phyloP scores from a whole-genome alignment of 257 asterid species.

The Nicotiana noctiflora region DNA sequence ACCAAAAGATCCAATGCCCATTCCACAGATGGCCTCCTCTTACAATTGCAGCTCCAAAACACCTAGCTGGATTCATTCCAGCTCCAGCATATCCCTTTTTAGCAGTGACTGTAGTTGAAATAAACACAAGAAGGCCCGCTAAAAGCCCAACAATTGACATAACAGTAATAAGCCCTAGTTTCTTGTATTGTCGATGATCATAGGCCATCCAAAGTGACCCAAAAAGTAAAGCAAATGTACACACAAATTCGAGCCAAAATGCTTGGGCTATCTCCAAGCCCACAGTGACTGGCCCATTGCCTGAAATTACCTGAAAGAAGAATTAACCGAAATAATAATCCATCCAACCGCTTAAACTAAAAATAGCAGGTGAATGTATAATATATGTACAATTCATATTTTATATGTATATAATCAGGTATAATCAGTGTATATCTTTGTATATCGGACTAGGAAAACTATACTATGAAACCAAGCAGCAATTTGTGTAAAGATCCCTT shows the following conservation, averaged over 20 bases:
- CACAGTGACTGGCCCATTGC: conserved; percentile 30
- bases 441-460: no score
- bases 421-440: no score
- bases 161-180: conserved; percentile 36
- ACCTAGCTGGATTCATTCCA: conserved; percentile 75
- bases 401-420: no score
- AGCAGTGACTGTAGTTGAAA: conserved; percentile 52
- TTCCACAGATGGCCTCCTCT: conserved; percentile 77
- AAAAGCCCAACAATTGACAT: conserved; percentile 45
- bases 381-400: no score
- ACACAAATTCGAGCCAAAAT: conserved; percentile 58
- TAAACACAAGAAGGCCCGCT: conserved; percentile 51
- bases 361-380: no score
- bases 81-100: conserved; percentile 63
- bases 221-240: conserved; percentile 51
- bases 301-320: conserved; percentile 11
- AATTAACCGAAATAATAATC: no score
- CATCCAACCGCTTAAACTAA: no score
- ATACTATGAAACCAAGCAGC: no score
- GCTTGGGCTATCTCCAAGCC: conserved; percentile 57
- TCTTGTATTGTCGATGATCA: conserved; percentile 54
- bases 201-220: conserved; percentile 80
- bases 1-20: conserved; percentile 82
- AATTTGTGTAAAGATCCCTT: no score
- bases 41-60: conserved; percentile 64